Conservation (phyloP, 139 green algal genomes). For the Ulvella scutata region DNA sequence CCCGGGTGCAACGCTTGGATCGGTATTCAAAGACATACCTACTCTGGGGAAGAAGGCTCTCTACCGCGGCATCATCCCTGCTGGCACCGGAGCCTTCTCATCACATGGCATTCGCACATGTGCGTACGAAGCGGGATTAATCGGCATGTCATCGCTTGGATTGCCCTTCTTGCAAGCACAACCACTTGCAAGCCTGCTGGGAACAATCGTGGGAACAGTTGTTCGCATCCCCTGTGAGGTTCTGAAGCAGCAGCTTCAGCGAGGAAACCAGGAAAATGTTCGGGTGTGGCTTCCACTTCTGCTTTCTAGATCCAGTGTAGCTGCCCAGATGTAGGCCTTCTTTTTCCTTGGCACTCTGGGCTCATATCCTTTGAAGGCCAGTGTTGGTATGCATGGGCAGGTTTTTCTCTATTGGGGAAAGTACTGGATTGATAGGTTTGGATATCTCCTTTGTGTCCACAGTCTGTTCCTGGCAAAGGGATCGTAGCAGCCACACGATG, state of each 20-base stretch:
- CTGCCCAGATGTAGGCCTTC: no score
- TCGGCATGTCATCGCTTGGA: neutral
- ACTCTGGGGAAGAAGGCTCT: slow-evolving; percentile 24
- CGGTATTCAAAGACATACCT: slow-evolving; percentile 10
- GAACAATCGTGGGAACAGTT: slow-evolving; percentile 37
- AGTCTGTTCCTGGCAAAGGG: no score
- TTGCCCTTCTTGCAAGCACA: slow-evolving; percentile 23
- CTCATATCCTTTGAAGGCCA: no score
- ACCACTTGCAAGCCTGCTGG: slow-evolving; percentile 29
- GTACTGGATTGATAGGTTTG: no score
- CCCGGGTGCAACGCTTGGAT: slow-evolving; percentile 6
- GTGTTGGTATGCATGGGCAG: no score
- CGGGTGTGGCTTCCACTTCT: neutral
- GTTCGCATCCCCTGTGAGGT: slow-evolving; percentile 55
- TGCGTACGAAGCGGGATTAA: slow-evolving; percentile 31
- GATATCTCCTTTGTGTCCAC: no score
- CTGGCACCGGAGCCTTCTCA: slow-evolving; percentile 15
- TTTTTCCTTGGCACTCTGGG: no score
- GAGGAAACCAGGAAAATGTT: slow-evolving; percentile 33
- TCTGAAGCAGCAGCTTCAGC: slow-evolving; percentile 56
- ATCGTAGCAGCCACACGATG: no score
- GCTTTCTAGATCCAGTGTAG: no score
- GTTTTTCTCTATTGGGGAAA: no score
- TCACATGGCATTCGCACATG: slow-evolving; percentile 39
- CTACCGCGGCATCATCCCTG: slow-evolving; percentile 34